A percentile compares a stretch with the other conserved stretches of the same genome.
These are phyloP conservation scores for Vanrija pseudolonga DNA, from an alignment of 1,284 basidiomycete genomes.

Conservation along the genomic window DNA sequence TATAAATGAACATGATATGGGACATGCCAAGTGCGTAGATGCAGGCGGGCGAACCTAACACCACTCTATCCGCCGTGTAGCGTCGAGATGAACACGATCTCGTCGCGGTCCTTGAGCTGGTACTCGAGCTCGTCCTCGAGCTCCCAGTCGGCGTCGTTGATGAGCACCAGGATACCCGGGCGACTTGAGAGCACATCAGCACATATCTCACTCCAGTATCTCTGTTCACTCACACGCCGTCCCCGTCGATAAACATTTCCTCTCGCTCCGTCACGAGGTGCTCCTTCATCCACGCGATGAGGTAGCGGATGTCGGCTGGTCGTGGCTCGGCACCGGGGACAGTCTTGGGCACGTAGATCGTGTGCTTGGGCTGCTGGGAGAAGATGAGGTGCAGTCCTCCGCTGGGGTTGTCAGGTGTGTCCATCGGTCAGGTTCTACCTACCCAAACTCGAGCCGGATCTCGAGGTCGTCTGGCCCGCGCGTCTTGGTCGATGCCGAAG, in stretches of 20 bases:
- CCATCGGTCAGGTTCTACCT: background rate
- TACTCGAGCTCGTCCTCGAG: conserved; percentile 93
- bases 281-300: conserved; percentile 75
- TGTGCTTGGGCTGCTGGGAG: conserved; percentile 62
- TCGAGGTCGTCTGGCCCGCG: conserved; percentile 12
- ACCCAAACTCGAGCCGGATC: conserved; percentile 22
- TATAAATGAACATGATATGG: background rate
- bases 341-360: conserved; percentile 57
- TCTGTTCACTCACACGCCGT: conserved; percentile 68
- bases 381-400: conserved; percentile 85
- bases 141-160: conserved; percentile 98
- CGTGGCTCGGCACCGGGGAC: conserved; percentile 42
- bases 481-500: background rate
- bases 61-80: conserved; percentile 73
- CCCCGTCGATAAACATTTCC: conserved; percentile 85
- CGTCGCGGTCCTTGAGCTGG: conserved; percentile 71
- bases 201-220: too few species aligned
- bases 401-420: conserved; percentile 38
- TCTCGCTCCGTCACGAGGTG: conserved; percentile 77
- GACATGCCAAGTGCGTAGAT: background rate
- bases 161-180: conserved; percentile 89
- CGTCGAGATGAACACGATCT: conserved; percentile 94
- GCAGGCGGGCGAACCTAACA: too few species aligned
- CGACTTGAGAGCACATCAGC: conserved; percentile 57
- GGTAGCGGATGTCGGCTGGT: conserved; percentile 65